phyloP scores from a whole-genome alignment of 1,139 yeast genomes.

The Protomyces pachydermus region DNA sequence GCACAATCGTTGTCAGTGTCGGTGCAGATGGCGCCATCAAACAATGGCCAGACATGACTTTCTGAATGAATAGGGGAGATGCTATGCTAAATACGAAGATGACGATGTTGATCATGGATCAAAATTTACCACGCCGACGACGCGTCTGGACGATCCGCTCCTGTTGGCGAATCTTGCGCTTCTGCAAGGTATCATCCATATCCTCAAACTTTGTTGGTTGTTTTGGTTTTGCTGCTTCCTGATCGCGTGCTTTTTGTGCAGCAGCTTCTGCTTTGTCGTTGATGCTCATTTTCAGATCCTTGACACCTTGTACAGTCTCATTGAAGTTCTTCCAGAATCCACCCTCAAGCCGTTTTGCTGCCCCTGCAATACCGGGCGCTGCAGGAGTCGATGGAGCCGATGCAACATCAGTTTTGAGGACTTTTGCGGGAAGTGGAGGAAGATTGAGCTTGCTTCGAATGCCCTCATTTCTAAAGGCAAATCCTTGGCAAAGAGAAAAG shows the following conservation, averaged over 20 bases:
- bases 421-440: constrained; percentile 22
- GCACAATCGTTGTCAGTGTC: constrained; percentile 45
- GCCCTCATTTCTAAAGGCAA: constrained; percentile 21
- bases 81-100: neutral
- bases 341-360: constrained; percentile 5
- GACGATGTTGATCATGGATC: neutral
- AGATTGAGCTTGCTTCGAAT: constrained; percentile 18
- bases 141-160: constrained; percentile 6
- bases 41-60: constrained; percentile 49
- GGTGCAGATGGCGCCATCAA: constrained; percentile 83
- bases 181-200: constrained; percentile 14
- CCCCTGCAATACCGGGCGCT: neutral
- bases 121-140: neutral
- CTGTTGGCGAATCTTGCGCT: constrained; percentile 21
- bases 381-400: neutral
- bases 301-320: constrained; percentile 23
- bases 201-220: constrained; percentile 20
- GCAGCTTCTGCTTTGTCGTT: constrained; percentile 52
- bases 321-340: constrained; percentile 25
- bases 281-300: constrained; percentile 17
- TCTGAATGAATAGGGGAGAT: neutral
- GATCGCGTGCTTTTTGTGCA: constrained; percentile 53
- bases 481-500: constrained; percentile 27
- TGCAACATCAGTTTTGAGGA: neutral
- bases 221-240: constrained; percentile 45